Percentiles rank a stretch among this genome's conserved stretches.
Conservation (phyloP, 768 basidiomycete species). For the Podaxis sp. region DNA sequence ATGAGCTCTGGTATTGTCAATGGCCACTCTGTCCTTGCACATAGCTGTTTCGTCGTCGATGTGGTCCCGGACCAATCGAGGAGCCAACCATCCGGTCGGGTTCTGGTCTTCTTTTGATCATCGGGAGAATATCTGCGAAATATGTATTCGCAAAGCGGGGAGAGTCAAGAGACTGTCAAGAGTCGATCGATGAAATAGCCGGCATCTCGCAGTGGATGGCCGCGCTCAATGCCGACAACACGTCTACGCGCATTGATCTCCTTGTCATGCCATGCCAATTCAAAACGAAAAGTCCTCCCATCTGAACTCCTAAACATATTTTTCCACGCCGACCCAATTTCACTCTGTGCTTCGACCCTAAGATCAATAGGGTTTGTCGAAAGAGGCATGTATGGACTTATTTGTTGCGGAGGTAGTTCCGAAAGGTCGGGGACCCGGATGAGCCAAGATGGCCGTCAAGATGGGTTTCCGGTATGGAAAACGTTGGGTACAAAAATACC, state of each 20-base stretch:
- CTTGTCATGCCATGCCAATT: slow-evolving; percentile 8
- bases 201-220: slow-evolving; percentile 4
- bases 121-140: slow-evolving; percentile 10
- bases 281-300: neutral
- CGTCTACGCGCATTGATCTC: neutral
- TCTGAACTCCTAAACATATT: neutral
- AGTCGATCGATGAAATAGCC: slow-evolving; percentile 2
- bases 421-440: slow-evolving; percentile 27
- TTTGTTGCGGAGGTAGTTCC: slow-evolving; percentile 36
- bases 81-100: neutral
- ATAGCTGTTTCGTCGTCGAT: neutral
- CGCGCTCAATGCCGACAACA: slow-evolving; percentile 11
- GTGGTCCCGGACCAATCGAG: slow-evolving; percentile 1
- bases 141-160: neutral
- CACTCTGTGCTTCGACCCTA: slow-evolving; percentile 30
- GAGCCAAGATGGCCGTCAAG: slow-evolving; percentile 28
- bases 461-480: slow-evolving; percentile 32
- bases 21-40: neutral
- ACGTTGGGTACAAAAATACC: slow-evolving; percentile 31
- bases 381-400: slow-evolving; percentile 28
- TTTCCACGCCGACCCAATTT: slow-evolving; percentile 21
- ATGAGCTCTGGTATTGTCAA: neutral
- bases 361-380: slow-evolving; percentile 21
- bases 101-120: slow-evolving; percentile 9
- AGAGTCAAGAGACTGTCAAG: neutral